phyloP scores from a whole-genome alignment of 140 eudicot genomes.

The Cichorium intybus region DNA sequence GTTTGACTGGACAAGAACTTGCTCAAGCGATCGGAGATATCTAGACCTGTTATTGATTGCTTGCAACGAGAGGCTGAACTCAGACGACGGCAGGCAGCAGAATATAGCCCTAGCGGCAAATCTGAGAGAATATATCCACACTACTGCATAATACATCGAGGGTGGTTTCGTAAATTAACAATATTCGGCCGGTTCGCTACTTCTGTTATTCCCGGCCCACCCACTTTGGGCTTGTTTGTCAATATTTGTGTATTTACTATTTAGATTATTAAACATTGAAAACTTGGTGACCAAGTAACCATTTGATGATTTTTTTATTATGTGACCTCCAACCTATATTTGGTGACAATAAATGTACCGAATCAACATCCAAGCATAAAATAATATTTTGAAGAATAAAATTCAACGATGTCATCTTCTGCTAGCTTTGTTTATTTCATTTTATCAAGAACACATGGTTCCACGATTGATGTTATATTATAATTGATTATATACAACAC shows the following conservation, averaged over 20 bases:
- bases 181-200: background rate
- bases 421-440: no score
- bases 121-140: conserved; percentile 22
- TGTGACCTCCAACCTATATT: no score
- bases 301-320: no score
- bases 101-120: conserved; percentile 26
- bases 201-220: conserved; percentile 18
- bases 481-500: background rate
- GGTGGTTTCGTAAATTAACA: background rate
- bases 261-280: no score
- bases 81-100: conserved; percentile 23
- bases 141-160: background rate
- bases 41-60: background rate
- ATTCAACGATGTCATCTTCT: no score
- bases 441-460: no score
- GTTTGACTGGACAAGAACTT: background rate
- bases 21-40: background rate
- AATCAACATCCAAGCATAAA: no score
- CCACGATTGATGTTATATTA: no score
- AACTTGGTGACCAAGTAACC: no score
- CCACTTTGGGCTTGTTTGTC: conserved; percentile 6
- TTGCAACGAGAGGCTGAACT: conserved; percentile 4
- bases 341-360: no score
- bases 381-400: no score
- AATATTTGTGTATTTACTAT: no score